Base-by-base conservation (phyloP, 2,329 filamentous ascomycete genomes). In the Bipolaris oryzae region DNA sequence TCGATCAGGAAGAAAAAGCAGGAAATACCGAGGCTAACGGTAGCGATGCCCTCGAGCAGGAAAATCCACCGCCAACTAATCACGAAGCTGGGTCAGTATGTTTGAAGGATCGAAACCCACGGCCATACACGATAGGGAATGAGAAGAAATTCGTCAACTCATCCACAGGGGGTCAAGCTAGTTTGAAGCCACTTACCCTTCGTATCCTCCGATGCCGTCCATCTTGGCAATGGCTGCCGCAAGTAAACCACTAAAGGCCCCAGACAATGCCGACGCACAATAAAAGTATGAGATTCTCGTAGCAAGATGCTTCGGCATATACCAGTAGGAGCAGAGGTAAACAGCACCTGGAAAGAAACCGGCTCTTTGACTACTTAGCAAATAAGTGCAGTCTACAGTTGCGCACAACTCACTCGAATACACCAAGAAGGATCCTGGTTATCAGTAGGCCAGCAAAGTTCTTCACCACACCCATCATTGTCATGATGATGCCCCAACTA, bases 51-150 rank as follows among this genome's bases (percentile, higher is more conserved):
- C 58, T 80, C 77, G 3, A 79, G 71, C 7, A 80, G 70, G 52
- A 80, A 81, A 5, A 80, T 71, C 77, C 77, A 79, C 47, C 75
- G 64, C 76, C 80, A 81, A 0, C 75, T 74, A 25, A 25, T 25
- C 2, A 25, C 7, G 23, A 25, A 25, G 23, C 23, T 25, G 23
- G 23, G 7, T 25, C 7, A 25, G 23, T 7, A 25, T 25, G 7
- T 25, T 25, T 7, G 1, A 25, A 25, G 1, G 7, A 25, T 7
- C 6, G 23, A 7, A 25, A 25, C 23, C 6, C 7, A 25, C 7
- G 23, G 23, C 5, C 23, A 7, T 25, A 25, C 7, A 25, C 23
- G 7, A 1, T 25, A 42, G 39, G 47, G 9, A 42, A 31, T 7
- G 11, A 15, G 1, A 42, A 37, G n/a, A n/a, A n/a, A n/a, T n/a